These are phyloP conservation scores for Rhododendron williamsianum DNA, from an alignment of 148 eudicot species.

Conservation along the genomic window DNA sequence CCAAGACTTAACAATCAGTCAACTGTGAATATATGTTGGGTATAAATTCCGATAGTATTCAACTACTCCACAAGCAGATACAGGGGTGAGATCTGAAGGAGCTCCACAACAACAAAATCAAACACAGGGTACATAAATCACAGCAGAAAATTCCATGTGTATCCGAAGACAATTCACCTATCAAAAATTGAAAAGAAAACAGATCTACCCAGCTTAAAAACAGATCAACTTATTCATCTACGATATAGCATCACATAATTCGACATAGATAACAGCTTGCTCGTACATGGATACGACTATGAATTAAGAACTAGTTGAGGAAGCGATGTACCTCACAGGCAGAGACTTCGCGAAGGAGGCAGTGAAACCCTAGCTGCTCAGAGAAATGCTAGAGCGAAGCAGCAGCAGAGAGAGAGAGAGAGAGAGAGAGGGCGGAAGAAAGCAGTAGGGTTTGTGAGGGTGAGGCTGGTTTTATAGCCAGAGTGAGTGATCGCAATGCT, in stretches of 20 bases:
- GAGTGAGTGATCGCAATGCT: background rate
- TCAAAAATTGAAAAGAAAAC: background rate
- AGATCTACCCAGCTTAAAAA: background rate
- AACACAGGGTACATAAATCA: background rate
- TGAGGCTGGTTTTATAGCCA: background rate
- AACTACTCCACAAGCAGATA: background rate
- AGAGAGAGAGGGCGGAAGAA: background rate
- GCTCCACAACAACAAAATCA: background rate
- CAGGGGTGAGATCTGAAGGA: background rate
- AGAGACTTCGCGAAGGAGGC: background rate
- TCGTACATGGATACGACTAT: background rate
- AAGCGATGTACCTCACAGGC: background rate
- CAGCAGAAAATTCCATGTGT: background rate
- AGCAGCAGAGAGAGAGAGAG: background rate
- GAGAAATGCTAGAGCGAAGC: background rate
- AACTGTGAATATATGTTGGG: too few relatives aligned
- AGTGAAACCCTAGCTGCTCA: background rate
- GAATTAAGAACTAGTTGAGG: background rate
- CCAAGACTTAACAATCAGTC: background rate
- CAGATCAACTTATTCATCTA: background rate
- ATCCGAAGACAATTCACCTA: background rate
- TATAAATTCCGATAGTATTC: too few relatives aligned
- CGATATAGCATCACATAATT: background rate
- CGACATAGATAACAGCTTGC: background rate
- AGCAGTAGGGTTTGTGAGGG: background rate